phyloP scores from a whole-genome alignment of 345 rosid species.

The Hevea brasiliensis region DNA sequence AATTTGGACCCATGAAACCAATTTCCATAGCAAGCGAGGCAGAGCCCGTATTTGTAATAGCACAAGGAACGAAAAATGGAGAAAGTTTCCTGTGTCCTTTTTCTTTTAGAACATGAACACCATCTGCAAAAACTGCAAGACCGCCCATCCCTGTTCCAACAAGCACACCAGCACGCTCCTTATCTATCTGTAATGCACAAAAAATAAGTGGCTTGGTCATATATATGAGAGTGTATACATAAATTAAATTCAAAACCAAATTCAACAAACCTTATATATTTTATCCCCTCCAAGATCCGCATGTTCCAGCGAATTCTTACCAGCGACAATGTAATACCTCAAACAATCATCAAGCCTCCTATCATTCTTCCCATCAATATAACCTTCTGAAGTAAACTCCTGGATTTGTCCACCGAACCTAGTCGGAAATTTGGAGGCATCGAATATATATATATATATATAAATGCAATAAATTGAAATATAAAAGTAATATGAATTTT shows the following conservation, averaged over 20 bases:
- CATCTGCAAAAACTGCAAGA: slow-evolving; percentile 80
- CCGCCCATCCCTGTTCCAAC: slow-evolving; percentile 99
- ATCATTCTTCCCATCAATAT: slow-evolving; percentile 94
- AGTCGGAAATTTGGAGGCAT: slow-evolving; percentile 93
- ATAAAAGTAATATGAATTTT: too few relatives aligned
- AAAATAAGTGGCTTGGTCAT: not conserved
- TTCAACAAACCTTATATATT: slow-evolving; percentile 51
- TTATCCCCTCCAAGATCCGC: slow-evolving; percentile 85
- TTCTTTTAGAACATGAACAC: slow-evolving; percentile 77
- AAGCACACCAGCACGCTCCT: slow-evolving; percentile 80
- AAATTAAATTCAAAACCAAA: not conserved
- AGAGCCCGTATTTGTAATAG: slow-evolving; percentile 93
- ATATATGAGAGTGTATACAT: not conserved
- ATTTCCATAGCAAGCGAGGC: slow-evolving; percentile 90
- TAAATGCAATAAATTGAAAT: too few relatives aligned
- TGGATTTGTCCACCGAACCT: slow-evolving; percentile 98
- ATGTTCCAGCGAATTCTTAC: slow-evolving; percentile 85
- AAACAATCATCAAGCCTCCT: slow-evolving; percentile 92
- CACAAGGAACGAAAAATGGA: slow-evolving; percentile 90
- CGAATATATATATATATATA: too few relatives aligned
- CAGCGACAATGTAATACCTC: slow-evolving; percentile 97
- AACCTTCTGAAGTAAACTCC: slow-evolving; percentile 74
- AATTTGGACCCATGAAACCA: slow-evolving; percentile 99
- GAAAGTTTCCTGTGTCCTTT: slow-evolving; percentile 82
- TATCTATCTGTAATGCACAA: slow-evolving; percentile 60